Conservation (phyloP, 176 grass and related monocot genomes). For the Coix lacrymajobi region DNA sequence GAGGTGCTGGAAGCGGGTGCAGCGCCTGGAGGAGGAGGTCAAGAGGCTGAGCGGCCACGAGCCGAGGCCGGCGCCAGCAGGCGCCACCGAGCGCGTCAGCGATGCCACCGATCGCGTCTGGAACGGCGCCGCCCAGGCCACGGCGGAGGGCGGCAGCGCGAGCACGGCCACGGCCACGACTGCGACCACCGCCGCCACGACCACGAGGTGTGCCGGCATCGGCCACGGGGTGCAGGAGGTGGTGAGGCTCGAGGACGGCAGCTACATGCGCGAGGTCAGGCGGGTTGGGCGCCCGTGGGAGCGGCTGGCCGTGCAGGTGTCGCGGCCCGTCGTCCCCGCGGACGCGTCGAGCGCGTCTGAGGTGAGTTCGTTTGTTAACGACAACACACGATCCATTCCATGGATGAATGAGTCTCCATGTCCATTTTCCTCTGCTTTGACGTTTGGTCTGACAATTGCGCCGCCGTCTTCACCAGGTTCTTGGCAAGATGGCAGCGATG, state of each 20-base stretch:
- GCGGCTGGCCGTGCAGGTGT: conserved; percentile 53
- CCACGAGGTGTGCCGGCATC: neutral
- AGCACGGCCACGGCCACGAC: neutral
- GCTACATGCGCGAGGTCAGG: conserved; percentile 49
- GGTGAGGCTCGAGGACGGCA: conserved; percentile 35
- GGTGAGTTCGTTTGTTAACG: neutral
- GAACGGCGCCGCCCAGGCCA: neutral
- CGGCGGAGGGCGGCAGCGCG: neutral
- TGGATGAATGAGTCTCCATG: neutral
- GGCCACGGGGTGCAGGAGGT: neutral
- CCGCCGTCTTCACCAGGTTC: conserved; percentile 27
- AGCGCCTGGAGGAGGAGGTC: conserved; percentile 45
- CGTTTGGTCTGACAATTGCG: neutral
- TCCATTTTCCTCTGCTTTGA: neutral
- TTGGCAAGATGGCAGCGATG: conserved; percentile 39
- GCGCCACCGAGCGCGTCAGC: neutral
- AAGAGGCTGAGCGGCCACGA: conserved; percentile 15
- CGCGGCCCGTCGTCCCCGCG: conserved; percentile 30
- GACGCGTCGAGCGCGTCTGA: conserved; percentile 33
- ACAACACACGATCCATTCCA: neutral
- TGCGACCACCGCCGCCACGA: neutral
- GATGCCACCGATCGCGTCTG: too few species aligned
- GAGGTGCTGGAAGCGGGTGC: conserved; percentile 24
- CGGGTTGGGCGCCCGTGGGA: conserved; percentile 40
- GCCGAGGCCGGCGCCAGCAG: neutral